Base-by-base conservation (phyloP, 2,329 filamentous ascomycete genomes). In the Colletotrichum salicis region DNA sequence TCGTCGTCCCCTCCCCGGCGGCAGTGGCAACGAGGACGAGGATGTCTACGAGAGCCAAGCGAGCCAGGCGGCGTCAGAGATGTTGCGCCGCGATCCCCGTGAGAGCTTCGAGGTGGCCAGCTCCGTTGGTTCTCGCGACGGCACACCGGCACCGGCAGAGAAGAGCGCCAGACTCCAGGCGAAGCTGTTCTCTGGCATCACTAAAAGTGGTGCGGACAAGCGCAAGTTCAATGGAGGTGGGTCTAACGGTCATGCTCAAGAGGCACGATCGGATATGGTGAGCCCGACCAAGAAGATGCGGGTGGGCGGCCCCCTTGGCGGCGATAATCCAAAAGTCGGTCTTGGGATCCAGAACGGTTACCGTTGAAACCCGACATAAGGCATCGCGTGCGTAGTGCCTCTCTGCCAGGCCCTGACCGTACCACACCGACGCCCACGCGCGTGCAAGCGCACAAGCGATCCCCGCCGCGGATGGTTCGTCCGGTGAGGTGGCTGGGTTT, bases 31-130 rank as follows among this genome's bases (percentile, higher is more conserved):
- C 10, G 83, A 83, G 2, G 83, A 83, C 15, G 86, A 93, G 74
- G 90, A 92, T 55, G 82, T 95, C 0, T 88, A 86, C 41, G 92
- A 92, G 76, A 94, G 92, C 69, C 93, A 94, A 77, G 94, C 94
- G 10, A 95, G 92, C 77, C 92, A 93, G 74, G 90, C 91, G 56
- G 94, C 94, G 2, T 91, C 92, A 2, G 91, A 90, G 75, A 91
- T 96, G 90, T 86, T 94, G 73, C 91, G 92, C 19, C 87, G 89
- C 48, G 86, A 89, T 62, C 82, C 87, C 1, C 83, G 86, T 11
- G 83, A 86, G 77, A 88, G 86, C 73, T 87, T 88, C 29, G 88
- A 88, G 54, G 82, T 86, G 3, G 84, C 82, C 0, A 82, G 80
- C 71, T 84, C 86, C 1, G 79, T 79, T 2, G 83, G 78, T 7